Evolutionary conservation across 768 basidiomycete species (phyloP).

Genomic region (Boletellus emodensis): DNA sequence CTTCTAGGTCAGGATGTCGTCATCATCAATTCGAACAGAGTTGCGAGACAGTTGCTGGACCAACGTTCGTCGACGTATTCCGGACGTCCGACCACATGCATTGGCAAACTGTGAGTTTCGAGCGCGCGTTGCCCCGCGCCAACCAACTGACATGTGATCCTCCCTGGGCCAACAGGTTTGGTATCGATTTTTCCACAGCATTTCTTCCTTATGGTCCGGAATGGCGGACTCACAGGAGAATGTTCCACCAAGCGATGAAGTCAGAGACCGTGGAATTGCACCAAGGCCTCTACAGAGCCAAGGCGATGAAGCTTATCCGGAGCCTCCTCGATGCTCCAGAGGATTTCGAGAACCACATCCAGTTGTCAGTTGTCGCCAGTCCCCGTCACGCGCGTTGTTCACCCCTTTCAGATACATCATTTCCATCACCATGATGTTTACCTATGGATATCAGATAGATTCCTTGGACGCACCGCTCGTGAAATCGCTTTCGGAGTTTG

Average conservation of each 20-base stretch:
- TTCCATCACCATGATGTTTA: constrained; percentile 30
- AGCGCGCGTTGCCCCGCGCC: neutral
- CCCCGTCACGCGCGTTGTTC: neutral
- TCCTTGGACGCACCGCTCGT: constrained; percentile 27
- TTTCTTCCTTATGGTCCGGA: constrained; percentile 27
- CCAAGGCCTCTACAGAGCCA: constrained; percentile 22
- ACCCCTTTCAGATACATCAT: constrained; percentile 23
- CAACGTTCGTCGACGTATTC: constrained; percentile 30
- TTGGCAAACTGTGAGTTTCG: constrained; percentile 20
- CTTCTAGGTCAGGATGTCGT: constrained; percentile 25
- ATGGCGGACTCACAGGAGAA: constrained; percentile 27
- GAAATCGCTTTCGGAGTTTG: constrained; percentile 23
- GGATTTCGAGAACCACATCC: constrained; percentile 25
- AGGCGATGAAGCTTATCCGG: constrained; percentile 15
- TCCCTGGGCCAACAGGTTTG: constrained; percentile 17
- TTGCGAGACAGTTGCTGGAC: constrained; percentile 28
- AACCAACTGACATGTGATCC: neutral
- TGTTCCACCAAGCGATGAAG: constrained; percentile 28
- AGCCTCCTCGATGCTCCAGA: constrained; percentile 21
- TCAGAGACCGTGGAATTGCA: constrained; percentile 16
- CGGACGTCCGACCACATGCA: constrained; percentile 21
- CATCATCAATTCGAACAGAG: constrained; percentile 24
- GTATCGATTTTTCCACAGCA: constrained; percentile 27
- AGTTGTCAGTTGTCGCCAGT: constrained; percentile 10
- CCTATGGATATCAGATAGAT: constrained; percentile 27